Evolutionary conservation across 192 early-diverging fungal species (phyloP).

Genomic region (Phlyctochytrium bullatum): DNA sequence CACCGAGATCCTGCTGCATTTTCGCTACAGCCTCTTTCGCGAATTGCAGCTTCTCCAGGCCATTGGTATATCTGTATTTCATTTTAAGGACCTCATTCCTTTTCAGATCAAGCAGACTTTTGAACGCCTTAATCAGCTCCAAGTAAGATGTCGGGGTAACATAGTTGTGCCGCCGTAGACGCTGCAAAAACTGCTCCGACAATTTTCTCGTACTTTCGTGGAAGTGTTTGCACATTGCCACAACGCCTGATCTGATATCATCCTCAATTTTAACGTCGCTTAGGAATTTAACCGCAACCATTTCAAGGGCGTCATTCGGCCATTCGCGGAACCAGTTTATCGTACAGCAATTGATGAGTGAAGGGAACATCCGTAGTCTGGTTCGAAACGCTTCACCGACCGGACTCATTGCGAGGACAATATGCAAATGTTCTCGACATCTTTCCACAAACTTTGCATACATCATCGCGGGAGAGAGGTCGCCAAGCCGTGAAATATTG

Average conservation of each 20-base stretch:
- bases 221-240: conserved; percentile 60
- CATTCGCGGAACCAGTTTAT: conserved; percentile 65
- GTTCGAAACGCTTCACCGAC: conserved; percentile 61
- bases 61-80: conserved; percentile 53
- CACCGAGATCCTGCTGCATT: conserved; percentile 60
- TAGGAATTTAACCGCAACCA: conserved; percentile 57
- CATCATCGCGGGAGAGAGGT: conserved; percentile 45
- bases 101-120: conserved; percentile 44
- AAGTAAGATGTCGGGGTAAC: conserved; percentile 63
- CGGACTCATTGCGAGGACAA: conserved; percentile 57
- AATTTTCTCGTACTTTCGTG: conserved; percentile 52
- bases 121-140: conserved; percentile 58
- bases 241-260: conserved; percentile 41
- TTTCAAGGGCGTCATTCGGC: conserved; percentile 59
- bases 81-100: conserved; percentile 44
- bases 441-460: conserved; percentile 52
- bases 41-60: conserved; percentile 58
- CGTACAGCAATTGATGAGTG: conserved; percentile 61
- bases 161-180: conserved; percentile 53
- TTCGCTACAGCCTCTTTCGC: conserved; percentile 56
- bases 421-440: conserved; percentile 57
- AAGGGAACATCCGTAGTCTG: conserved; percentile 55
- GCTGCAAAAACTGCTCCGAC: conserved; percentile 44
- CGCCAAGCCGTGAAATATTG: conserved; percentile 21
- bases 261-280: conserved; percentile 52